A percentile compares a stretch with the other conserved stretches of the same genome.
These are phyloP conservation scores for Basidiobolus meristosporus DNA, from an alignment of 371 early-diverging fungal genomes.

Conservation along the genomic window DNA sequence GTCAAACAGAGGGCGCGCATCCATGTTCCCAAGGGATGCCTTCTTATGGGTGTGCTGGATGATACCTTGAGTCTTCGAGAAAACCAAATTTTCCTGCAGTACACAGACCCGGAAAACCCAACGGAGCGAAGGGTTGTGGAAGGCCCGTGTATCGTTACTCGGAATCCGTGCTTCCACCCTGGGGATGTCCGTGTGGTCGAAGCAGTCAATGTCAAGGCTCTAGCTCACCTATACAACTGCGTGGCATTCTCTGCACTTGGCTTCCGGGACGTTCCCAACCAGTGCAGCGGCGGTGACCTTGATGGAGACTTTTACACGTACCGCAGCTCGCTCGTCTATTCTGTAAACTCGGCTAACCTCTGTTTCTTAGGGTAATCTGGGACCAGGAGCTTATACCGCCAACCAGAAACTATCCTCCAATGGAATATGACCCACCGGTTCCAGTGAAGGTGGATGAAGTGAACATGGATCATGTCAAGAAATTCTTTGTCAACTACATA, in stretches of 20 bases:
- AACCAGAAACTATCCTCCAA: conserved; percentile 17
- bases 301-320: conserved; percentile 62
- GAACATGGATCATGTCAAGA: conserved; percentile 23
- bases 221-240: conserved; percentile 41
- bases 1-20: conserved; percentile 50
- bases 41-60: conserved; percentile 61
- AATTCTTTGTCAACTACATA: conserved; percentile 60
- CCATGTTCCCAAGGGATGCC: conserved; percentile 36
- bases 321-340: neutral
- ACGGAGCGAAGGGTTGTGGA: conserved; percentile 10
- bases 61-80: conserved; percentile 42
- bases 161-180: conserved; percentile 68
- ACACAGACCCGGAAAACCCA: conserved; percentile 3
- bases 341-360: neutral
- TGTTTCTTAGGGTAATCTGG: conserved; percentile 32
- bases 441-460: conserved; percentile 18
- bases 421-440: conserved; percentile 29
- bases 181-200: conserved; percentile 56
- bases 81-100: conserved; percentile 45
- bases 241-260: conserved; percentile 68
- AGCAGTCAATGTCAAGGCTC: conserved; percentile 33
- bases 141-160: conserved; percentile 27
- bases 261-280: conserved; percentile 43
- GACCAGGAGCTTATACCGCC: conserved; percentile 35
- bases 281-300: conserved; percentile 69